Percentiles rank a stretch among this genome's conserved stretches.
Evolutionary conservation across 805 yeast genomes (phyloP).

Genomic region (Candida gorgasii): DNA sequence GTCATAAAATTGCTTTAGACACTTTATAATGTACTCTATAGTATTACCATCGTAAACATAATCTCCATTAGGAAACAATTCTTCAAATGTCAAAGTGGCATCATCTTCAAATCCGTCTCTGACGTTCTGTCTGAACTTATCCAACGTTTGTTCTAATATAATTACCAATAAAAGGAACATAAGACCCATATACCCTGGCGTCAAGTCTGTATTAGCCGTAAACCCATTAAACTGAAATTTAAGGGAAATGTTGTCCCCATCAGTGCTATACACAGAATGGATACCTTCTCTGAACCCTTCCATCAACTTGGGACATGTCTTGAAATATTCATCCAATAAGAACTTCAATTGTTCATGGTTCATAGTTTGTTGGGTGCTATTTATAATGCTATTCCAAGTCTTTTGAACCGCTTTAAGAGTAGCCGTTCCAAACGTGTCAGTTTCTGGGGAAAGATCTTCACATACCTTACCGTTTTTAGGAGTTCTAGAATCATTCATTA

Average conservation of each 20-base stretch:
- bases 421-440: too few relatives aligned
- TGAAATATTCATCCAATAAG: slow-evolving; percentile 27
- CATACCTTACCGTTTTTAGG: too few relatives aligned
- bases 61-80: slow-evolving; percentile 27
- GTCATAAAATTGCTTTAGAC: background rate
- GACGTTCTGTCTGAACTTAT: slow-evolving; percentile 17
- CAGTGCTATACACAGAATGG: background rate
- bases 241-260: background rate
- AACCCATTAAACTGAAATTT: background rate
- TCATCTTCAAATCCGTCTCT: slow-evolving; percentile 12
- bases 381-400: background rate
- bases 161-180: slow-evolving; percentile 26
- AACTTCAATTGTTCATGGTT: slow-evolving; percentile 19
- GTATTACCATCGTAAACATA: background rate
- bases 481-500: slow-evolving; percentile 32
- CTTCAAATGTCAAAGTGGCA: slow-evolving; percentile 16
- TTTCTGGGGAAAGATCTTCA: too few relatives aligned
- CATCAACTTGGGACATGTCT: background rate
- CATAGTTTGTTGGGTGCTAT: background rate
- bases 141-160: slow-evolving; percentile 33
- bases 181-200: too few relatives aligned
- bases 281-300: background rate
- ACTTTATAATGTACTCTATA: background rate
- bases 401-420: background rate
- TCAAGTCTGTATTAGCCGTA: too few relatives aligned